phyloP scores from a whole-genome alignment of 805 yeast species.

The Tetrapisispora namnaoensis region DNA sequence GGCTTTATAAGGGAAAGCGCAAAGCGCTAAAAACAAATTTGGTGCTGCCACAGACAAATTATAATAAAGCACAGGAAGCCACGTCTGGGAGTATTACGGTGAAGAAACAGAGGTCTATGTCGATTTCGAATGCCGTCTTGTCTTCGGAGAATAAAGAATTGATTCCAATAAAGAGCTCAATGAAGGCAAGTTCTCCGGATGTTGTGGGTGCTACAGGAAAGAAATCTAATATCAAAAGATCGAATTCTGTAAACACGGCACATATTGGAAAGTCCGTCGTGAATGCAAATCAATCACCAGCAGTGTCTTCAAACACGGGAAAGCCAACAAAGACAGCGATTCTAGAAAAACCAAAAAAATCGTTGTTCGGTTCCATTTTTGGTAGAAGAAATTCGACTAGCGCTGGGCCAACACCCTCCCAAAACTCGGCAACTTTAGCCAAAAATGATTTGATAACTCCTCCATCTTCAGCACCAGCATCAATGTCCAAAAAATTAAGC shows the following conservation, averaged over 20 bases:
- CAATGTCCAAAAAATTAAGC: neutral
- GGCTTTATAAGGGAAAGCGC: conserved; percentile 72
- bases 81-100: neutral
- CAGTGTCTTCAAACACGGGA: neutral
- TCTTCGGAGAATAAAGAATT: conserved; percentile 1
- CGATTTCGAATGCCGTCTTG: conserved; percentile 14
- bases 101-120: conserved; percentile 17
- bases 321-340: neutral
- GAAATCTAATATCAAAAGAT: conserved; percentile 6
- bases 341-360: conserved; percentile 20
- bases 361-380: conserved; percentile 22
- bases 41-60: neutral
- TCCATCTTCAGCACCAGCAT: conserved; percentile 8
- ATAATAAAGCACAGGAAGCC: no score
- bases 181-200: neutral
- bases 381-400: conserved; percentile 12
- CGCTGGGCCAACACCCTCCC: conserved; percentile 3
- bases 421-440: neutral
- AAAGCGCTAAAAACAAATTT: neutral
- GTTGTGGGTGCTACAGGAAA: neutral
- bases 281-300: neutral
- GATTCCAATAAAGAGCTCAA: neutral
- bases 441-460: conserved; percentile 2
- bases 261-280: neutral
- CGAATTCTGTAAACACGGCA: conserved; percentile 9